Percentiles rank a stretch among this genome's conserved stretches.
phyloP scores from a whole-genome alignment of 78 protist species.

The Salpingoeca rosetta region DNA sequence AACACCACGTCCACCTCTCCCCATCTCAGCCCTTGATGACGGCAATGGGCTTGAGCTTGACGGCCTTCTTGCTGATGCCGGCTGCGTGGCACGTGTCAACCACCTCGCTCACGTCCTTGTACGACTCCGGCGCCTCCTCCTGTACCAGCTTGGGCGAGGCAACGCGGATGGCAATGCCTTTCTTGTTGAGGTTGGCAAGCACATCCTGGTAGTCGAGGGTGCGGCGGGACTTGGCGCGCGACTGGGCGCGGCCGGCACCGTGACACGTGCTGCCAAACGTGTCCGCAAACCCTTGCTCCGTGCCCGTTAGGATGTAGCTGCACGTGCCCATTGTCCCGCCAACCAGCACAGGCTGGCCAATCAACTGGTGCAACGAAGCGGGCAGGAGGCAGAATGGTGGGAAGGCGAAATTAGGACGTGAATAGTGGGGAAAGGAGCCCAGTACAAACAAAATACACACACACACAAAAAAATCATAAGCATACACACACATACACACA shows the following conservation, averaged over 20 bases:
- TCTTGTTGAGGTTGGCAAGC: slow-evolving; percentile 35
- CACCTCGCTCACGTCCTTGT: slow-evolving; percentile 75
- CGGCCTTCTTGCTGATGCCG: slow-evolving; percentile 73
- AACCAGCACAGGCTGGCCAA: slow-evolving; percentile 89
- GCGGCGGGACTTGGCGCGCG: slow-evolving; percentile 58
- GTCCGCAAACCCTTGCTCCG: slow-evolving; percentile 69
- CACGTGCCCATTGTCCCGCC: slow-evolving; percentile 95
- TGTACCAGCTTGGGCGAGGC: slow-evolving; percentile 76
- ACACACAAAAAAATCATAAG: no score
- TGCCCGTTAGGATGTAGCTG: slow-evolving; percentile 85
- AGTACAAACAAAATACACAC: no score
- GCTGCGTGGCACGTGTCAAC: slow-evolving; percentile 80
- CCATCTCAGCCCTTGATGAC: slow-evolving; percentile 81
- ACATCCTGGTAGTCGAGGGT: slow-evolving; percentile 36
- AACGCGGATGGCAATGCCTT: slow-evolving; percentile 77
- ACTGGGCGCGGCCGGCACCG: slow-evolving; percentile 89
- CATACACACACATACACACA: no score
- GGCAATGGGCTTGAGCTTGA: slow-evolving; percentile 77
- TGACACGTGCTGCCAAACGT: slow-evolving; percentile 91
- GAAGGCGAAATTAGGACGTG: no score
- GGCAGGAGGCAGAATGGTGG: no score
- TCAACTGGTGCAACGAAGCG: no score
- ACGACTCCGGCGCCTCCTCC: slow-evolving; percentile 88
- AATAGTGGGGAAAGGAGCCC: no score
- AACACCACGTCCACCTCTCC: background rate